Base-by-base conservation (phyloP, 179 eudicot species). In the Sideroxylon spinosum region DNA sequence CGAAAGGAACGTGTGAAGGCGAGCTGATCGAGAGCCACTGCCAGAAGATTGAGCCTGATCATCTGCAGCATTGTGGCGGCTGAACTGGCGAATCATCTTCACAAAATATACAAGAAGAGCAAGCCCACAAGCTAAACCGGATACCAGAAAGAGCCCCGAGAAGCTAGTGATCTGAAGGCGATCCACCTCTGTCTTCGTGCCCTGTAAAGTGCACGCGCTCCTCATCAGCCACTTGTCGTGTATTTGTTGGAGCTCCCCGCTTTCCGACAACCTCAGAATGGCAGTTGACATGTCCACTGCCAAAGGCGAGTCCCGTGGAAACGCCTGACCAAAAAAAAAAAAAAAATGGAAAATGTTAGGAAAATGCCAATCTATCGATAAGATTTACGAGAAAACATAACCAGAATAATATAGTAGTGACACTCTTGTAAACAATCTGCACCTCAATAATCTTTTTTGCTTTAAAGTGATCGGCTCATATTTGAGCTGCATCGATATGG, bases 241-340 rank as follows among this genome's bases (percentile, higher is more conserved):
- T 81, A 91, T 91, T 81, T 94, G 84, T 23, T 93, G 97, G 52
- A 93, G 83, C 46, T 93, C 97, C 0, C 98, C 97, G 25, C 82
- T 86, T 81, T 92, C 94, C 3, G 94, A 87, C 55, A 93, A 81
- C 49, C 84, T 87, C 63, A 93, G 84, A 60, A 91, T 82, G 11
- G 98, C 97, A 8, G 89, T 91, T 37, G 97, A 91, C 86, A 93
- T 75, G 84, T 91, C 98, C 37, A 83, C 78, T 59, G 93, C 91
- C 78, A 93, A 78, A 46, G 90, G 93, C 16, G 97, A 93, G 78
- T 89, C 97, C 76, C 90, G 75, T 9, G 90, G 93, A 84, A 93
- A 93, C 59, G 97, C 97, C 98, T 93, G 84, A 52, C 28, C 25
- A 61, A 53, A 55, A 63, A 32, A 7, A 14, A 62, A 68, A 14